phyloP scores from a whole-genome alignment of 2,329 filamentous ascomycete genomes.

The Chrysoporthe austroafricana region DNA sequence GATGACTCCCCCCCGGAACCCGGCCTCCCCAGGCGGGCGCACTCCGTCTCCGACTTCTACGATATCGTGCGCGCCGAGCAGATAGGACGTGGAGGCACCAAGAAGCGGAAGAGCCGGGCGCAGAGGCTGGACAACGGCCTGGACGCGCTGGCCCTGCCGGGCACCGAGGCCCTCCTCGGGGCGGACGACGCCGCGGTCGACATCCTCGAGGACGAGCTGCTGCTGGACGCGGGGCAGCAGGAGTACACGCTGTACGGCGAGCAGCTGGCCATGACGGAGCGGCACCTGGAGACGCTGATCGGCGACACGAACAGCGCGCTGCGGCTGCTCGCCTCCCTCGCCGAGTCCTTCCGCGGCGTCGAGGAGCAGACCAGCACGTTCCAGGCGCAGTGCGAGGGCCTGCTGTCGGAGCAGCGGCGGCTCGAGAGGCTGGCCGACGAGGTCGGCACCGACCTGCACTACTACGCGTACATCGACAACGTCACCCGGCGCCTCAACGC shows the following conservation, averaged over 20 bases:
- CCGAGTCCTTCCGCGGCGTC: constrained; percentile 84
- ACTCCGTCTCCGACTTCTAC: constrained; percentile 81
- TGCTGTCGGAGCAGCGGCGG: constrained; percentile 80
- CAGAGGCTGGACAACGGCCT: constrained; percentile 49
- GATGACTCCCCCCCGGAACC: constrained; percentile 67
- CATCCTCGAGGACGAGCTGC: constrained; percentile 68
- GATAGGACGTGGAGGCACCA: constrained; percentile 53
- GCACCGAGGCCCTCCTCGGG: constrained; percentile 33
- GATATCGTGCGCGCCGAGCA: constrained; percentile 60
- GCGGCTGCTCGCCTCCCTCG: constrained; percentile 75
- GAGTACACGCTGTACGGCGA: constrained; percentile 84
- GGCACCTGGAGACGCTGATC: constrained; percentile 80
- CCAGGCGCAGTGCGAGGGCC: constrained; percentile 86
- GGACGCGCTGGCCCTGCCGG: constrained; percentile 54
- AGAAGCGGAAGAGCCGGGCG: constrained; percentile 45
- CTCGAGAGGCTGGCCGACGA: constrained; percentile 80
- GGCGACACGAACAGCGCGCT: constrained; percentile 75
- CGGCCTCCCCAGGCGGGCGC: constrained; percentile 66
- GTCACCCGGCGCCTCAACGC: constrained; percentile 90
- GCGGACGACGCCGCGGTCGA: constrained; percentile 46
- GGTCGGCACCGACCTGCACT: constrained; percentile 87
- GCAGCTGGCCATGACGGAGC: constrained; percentile 78
- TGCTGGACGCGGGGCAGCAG: constrained; percentile 81
- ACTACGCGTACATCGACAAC: constrained; percentile 91
- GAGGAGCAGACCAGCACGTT: constrained; percentile 92